Evolutionary conservation across 768 basidiomycete genomes (phyloP), one percentile per base, ranked within the genome.

Genomic region (Tricholoma sp.): DNA sequence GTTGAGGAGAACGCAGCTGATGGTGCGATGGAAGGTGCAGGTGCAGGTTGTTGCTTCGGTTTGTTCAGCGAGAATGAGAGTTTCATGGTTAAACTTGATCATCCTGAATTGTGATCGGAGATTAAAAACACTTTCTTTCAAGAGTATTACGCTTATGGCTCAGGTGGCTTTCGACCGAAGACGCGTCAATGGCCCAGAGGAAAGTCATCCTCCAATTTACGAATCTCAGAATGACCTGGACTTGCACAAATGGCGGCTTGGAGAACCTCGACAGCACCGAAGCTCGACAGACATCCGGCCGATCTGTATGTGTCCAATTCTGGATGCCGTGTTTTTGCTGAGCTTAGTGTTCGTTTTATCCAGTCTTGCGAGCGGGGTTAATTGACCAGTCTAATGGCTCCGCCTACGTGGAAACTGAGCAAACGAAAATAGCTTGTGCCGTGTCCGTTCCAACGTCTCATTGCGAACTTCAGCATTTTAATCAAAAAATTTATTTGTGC

Each of bases 351-450:
- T 47, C 47, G 7, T 49, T 32, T 31, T 57, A 54, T 60, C 20
- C 54, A 99, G 95, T 91, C 71, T 74, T 99, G 49, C 87, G 94
- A 67, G 85, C 92, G 29, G 94, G 94, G 8, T 74, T 98, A 12
- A 93, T 97, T 53, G 88, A 75, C 59, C 94, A 97, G 72, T 96
- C 97, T 1, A 95, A 94, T 66, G 97, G 97, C 1, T 97, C 94
- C 15, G 94, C 94, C 10, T 99, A 98, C 67, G 90, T 99, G 63
- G 97, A 99, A 73, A 89, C 88, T 1, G 89, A 90, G 55, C 81
- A 81, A 54, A 91, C 91, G 0, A 99, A 99, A 74, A 85, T 99
- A 60, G 94, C 94, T 4, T 97, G 94, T 68, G 94, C 97, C 41
- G 91, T 98, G 95, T 98, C 63, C 65, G 89, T 80, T 29, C 39